phyloP scores from a whole-genome alignment of 805 yeast genomes.

The Tetrapisispora iriomotensis region DNA sequence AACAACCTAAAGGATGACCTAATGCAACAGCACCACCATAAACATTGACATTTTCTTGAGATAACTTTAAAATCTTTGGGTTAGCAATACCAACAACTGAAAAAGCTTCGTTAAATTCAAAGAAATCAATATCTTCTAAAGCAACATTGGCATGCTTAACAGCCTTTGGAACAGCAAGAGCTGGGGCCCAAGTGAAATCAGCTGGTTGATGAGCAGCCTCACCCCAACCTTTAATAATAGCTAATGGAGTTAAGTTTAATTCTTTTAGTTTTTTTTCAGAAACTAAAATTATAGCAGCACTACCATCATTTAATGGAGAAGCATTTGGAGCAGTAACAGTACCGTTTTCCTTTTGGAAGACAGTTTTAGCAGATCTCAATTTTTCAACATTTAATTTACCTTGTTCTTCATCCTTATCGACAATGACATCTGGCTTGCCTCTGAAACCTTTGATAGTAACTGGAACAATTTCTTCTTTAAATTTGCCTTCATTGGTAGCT shows the following conservation, averaged over 20 bases:
- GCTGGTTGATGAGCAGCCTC: constrained; percentile 95
- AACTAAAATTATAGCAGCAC: constrained; percentile 85
- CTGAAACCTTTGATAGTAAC: constrained; percentile 81
- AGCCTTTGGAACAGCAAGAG: constrained; percentile 93
- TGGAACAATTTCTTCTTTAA: constrained; percentile 73
- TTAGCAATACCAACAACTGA: constrained; percentile 93
- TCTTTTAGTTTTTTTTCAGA: constrained; percentile 79
- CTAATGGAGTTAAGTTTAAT: constrained; percentile 80
- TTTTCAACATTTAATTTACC: constrained; percentile 67
- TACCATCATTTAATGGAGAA: constrained; percentile 95
- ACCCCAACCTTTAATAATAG: constrained; percentile 89
- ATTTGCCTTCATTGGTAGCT: constrained; percentile 77
- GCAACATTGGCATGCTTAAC: constrained; percentile 71
- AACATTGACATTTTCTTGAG: constrained; percentile 62
- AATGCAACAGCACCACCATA: constrained; percentile 95
- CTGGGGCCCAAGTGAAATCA: constrained; percentile 93
- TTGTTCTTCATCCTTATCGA: constrained; percentile 77
- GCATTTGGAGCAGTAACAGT: constrained; percentile 97
- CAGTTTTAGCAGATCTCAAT: constrained; percentile 80
- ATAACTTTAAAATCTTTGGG: constrained; percentile 56
- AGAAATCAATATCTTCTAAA: constrained; percentile 61
- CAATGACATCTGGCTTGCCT: constrained; percentile 73
- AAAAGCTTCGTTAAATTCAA: constrained; percentile 96
- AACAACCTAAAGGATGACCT: constrained; percentile 92
- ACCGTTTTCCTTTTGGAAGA: constrained; percentile 87